Evolutionary conservation across 1,284 basidiomycete species (phyloP), one percentile per base, ranked within the genome.

Genomic region (Rugosomyces carneus): DNA sequence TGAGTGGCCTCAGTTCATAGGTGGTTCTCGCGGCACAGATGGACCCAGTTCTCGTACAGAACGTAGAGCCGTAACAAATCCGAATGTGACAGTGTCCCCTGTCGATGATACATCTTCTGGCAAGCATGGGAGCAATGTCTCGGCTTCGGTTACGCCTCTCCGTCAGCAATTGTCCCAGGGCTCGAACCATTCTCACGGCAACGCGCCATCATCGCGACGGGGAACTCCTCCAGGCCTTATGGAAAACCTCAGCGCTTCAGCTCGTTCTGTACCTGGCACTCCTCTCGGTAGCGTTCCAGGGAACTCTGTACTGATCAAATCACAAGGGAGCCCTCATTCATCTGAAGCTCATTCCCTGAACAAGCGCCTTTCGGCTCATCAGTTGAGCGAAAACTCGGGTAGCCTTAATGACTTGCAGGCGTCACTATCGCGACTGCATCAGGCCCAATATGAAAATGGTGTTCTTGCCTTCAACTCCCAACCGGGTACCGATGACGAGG

Each of bases 1-100:
- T 2, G 93, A 97, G 63, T 97, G 94, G 94, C 89, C 93, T 36
- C 89, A 89, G 60, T 96, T 93, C 65, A 74, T 78, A 44, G 76
- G 78, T 44, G 72, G 73, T 40, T 68, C 76, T 45, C 77, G 81
- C 60, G 70, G 69, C 48, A 73, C 78, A 44, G 84, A 85, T 38
- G 68, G 71, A 20, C 58, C 78, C 40, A 62, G 64, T 44, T 66
- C 70, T 35, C 77, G 81, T 46, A 60, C 67, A 29, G 81, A 84
- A 44, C 77, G 82, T 51, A 79, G 83, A 39, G 80, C 71, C 18
- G 80, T 81, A 36, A 86, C 84, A 2, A 87, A 84, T 59, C 83
- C 85, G n/a, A 78, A 76, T 46, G 63, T 87, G 58, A 77, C 72
- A 9, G 62, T 84, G 48, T 77, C 78, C 6, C 71, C 71, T 19